A percentile compares a stretch with the other conserved stretches of the same genome.
These are phyloP conservation scores for Apiospora saccharicola DNA, from an alignment of 2,329 filamentous ascomycete species.

Conservation along the genomic window DNA sequence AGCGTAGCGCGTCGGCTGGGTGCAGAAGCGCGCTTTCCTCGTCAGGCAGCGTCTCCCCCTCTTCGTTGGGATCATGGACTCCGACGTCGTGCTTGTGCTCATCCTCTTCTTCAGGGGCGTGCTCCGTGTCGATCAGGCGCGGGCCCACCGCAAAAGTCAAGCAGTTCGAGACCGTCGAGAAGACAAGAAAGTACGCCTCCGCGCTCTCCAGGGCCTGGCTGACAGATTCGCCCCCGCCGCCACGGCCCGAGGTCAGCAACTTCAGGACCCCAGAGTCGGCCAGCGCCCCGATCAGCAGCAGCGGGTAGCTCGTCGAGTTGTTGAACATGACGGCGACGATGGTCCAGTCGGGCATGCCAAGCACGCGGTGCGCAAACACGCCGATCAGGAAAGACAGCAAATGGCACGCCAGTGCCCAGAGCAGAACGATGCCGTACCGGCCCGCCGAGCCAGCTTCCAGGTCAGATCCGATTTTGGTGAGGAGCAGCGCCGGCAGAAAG, in stretches of 20 bases:
- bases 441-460: slow-evolving; percentile 47
- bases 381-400: slow-evolving; percentile 50
- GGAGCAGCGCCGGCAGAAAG: slow-evolving; percentile 54
- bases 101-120: slow-evolving; percentile 44
- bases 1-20: slow-evolving; percentile 27
- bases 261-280: slow-evolving; percentile 62
- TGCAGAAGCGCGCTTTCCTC: slow-evolving; percentile 61
- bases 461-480: slow-evolving; percentile 54
- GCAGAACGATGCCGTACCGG: slow-evolving; percentile 42
- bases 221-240: slow-evolving; percentile 50
- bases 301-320: slow-evolving; percentile 56
- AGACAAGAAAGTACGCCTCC: slow-evolving; percentile 72
- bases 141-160: slow-evolving; percentile 71
- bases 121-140: slow-evolving; percentile 58
- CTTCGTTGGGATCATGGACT: slow-evolving; percentile 35
- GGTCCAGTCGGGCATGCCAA: slow-evolving; percentile 55
- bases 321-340: slow-evolving; percentile 56
- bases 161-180: slow-evolving; percentile 68
- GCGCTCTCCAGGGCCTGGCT: slow-evolving; percentile 62
- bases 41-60: slow-evolving; percentile 40
- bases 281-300: slow-evolving; percentile 53
- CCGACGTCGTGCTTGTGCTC: slow-evolving; percentile 35
- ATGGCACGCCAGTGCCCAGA: slow-evolving; percentile 49
- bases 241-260: slow-evolving; percentile 46
- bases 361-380: slow-evolving; percentile 43